phyloP scores from a whole-genome alignment of 306 rosid species.

The Bauhinia variegata region DNA sequence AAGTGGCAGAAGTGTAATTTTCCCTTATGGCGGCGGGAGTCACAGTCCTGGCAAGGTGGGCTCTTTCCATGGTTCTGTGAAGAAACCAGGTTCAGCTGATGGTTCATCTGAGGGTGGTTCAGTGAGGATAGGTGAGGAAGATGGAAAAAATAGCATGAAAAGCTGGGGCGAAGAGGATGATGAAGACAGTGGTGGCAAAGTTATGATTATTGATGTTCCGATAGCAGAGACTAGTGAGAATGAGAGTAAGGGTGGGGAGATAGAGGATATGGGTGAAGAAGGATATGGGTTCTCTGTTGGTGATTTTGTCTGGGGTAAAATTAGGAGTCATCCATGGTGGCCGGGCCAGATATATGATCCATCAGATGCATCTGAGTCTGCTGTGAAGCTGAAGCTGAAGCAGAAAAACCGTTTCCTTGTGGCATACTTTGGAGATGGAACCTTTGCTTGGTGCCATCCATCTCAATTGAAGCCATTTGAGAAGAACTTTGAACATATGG shows the following conservation, averaged over 20 bases:
- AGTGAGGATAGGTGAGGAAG: not conserved
- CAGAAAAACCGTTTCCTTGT: constrained; percentile 55
- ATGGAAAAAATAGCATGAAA: constrained; percentile 3
- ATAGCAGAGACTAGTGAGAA: constrained; percentile 46
- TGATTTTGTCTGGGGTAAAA: constrained; percentile 84
- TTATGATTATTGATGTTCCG: constrained; percentile 45
- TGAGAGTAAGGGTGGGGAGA: constrained; percentile 44
- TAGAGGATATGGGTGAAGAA: constrained; percentile 43
- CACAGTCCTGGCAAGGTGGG: constrained; percentile 39
- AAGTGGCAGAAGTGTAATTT: constrained; percentile 11
- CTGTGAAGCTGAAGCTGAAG: constrained; percentile 59
- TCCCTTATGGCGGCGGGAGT: constrained; percentile 22
- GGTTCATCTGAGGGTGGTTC: constrained; percentile 11
- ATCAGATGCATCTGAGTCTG: constrained; percentile 55
- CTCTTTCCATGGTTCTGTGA: constrained; percentile 17
- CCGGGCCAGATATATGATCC: constrained; percentile 76
- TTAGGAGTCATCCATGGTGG: constrained; percentile 83
- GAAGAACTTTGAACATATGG: constrained; percentile 65
- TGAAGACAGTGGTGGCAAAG: constrained; percentile 29
- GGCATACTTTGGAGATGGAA: constrained; percentile 71
- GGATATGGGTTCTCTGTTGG: constrained; percentile 53
- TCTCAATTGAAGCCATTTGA: constrained; percentile 70
- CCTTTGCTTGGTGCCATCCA: constrained; percentile 84
- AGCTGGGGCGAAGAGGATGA: constrained; percentile 27
- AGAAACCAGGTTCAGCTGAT: constrained; percentile 5